Base-by-base conservation (phyloP, 2,329 filamentous ascomycete species). In the Hymenoscyphus fraxineus region DNA sequence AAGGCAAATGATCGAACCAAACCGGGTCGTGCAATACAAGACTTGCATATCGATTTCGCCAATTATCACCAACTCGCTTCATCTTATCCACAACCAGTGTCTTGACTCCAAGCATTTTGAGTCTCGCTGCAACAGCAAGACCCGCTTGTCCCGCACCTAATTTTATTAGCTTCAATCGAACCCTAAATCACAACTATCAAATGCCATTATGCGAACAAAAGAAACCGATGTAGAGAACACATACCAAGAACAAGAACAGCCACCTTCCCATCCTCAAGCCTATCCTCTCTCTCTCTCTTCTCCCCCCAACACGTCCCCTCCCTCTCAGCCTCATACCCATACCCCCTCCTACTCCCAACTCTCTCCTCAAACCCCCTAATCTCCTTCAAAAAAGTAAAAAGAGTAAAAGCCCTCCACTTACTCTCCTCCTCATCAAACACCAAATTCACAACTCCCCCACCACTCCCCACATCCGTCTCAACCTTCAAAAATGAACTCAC, bases 11-110 rank as follows among this genome's bases (percentile, higher is more conserved):
- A 65, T 84, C 82, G 64, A 80, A 83, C 78, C 72, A 69, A 1
- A 90, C 84, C 0, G 88, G 86, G 70, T 90, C 88, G 69, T 91
- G 88, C 0, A 88, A 82, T 0, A 90, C 87, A 0, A 91, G 81
- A 65, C 88, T 84, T 67, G 85, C 81, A 68, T 89, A 89, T 59
- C 87, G 77, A 47, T 79, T 80, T 19, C 86, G 79, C 87, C 87
- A 89, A 71, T 85, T 88, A 66, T 89, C 86, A 10, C 87, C 87
- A 0, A 89, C 77, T 2, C 80, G 77, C 0, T 81, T 77, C 64
- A 87, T 84, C 31, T 79, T 77, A 68, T 90, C 87, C 22, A 89
- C 77, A 15, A 89, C 71, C 1, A 89, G 76, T 0, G 84, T 76
- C 12, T 81, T 76, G 3, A 88, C 76, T 0, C 82, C 80, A 0